Base-by-base conservation (phyloP, 257 asterid species). In the Verbena officinalis region DNA sequence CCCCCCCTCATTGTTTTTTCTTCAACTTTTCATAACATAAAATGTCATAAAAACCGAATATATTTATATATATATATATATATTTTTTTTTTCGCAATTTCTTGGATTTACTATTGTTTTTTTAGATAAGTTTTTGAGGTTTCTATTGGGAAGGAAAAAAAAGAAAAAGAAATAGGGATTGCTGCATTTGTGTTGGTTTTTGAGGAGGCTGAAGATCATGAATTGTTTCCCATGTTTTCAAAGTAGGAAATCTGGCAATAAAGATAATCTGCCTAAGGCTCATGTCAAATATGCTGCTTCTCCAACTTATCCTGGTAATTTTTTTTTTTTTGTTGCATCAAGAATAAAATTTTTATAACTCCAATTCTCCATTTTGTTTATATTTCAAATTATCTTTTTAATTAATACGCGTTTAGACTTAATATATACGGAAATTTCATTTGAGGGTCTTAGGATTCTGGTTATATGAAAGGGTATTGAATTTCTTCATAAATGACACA, bases 151-250 rank as follows among this genome's bases (percentile, higher is more conserved):
- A 1, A 3, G 7, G 5, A 15, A 0, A 13, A 13, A 31, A 7
- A 15, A 55, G 19, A 57, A 4, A 57, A 31, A 54, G 14, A n/a
- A 12, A 43, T 1, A 21, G 34, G 53, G 59, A 45, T 68, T 68
- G 44, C 54, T 13, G 19, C n/a, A 42, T 15, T 51, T 44, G 36
- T 17, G 20, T 40, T 43, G 48, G 38, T 33, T 31, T 51, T 62
- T 3, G 60, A 14, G 40, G 55, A 43, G 48, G 57, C 46, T 72
- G 73, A 54, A 82, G 65, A 68, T 5, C 64, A 79, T 83, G 87
- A 60, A 77, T 42, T 90, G 96, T 81, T 81, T 85, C 79, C 83
- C 92, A 14, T 90, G 96, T 83, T 90, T 87, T 53, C 34, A 63
- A 65, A 68, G 64, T 9, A 82, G 56, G 65, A 76, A 78, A 60